Conservation (phyloP, 371 early-diverging fungal genomes). For the Paraphysoderma sedebokerense region DNA sequence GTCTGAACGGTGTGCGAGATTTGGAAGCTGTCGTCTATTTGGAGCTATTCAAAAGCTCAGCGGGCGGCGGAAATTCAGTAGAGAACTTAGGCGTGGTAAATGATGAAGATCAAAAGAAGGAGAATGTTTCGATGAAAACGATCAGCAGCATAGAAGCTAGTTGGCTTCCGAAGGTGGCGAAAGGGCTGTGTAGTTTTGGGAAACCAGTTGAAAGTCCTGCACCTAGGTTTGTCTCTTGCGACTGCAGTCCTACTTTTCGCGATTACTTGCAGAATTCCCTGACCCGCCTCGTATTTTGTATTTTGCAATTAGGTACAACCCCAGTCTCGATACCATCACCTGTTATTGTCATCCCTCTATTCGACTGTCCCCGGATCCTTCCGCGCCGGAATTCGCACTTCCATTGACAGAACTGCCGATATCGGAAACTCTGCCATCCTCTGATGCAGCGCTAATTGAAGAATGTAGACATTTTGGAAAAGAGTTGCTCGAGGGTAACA, state of each 20-base stretch:
- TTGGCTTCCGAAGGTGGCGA: conserved; percentile 65
- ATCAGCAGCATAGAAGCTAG: conserved; percentile 54
- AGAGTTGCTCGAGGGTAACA: neutral
- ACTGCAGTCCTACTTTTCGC: too few relatives aligned
- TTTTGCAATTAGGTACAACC: too few relatives aligned
- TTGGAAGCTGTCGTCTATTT: neutral
- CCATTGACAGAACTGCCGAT: neutral
- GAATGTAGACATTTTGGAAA: too few relatives aligned
- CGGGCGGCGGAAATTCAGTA: conserved; percentile 14
- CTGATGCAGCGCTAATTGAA: too few relatives aligned
- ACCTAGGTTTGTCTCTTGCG: too few relatives aligned
- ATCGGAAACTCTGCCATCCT: neutral
- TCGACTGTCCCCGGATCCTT: neutral
- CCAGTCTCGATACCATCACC: neutral
- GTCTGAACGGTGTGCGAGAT: conserved; percentile 19
- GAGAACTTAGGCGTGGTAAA: conserved; percentile 13
- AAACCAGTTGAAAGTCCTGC: conserved; percentile 41
- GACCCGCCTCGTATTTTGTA: too few relatives aligned
- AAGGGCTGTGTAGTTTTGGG: conserved; percentile 39
- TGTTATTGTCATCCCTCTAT: neutral
- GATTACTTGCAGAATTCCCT: too few relatives aligned
- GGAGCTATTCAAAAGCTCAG: conserved; percentile 4
- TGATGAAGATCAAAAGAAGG: conserved; percentile 8
- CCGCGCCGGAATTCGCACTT: too few relatives aligned
- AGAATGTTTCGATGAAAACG: conserved; percentile 49